Evolutionary conservation across 108 stramenopile genomes (phyloP), one percentile per base, ranked within the genome.

Genomic region (Epithemia pelagica): DNA sequence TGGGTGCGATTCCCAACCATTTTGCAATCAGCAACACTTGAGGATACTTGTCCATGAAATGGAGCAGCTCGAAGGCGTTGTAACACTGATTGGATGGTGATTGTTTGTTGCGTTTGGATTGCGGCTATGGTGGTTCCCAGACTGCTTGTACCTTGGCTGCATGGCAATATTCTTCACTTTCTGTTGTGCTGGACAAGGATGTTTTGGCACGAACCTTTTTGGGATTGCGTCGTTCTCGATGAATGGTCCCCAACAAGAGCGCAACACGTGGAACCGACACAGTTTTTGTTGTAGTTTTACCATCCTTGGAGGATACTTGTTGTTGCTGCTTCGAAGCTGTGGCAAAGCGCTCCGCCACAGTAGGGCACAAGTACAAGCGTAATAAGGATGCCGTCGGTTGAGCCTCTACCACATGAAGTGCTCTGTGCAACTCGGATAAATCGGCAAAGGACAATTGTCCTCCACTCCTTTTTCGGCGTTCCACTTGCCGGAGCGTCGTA

Each of bases 71-170:
- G 74, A 56, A 28, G 73, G 67, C 54, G 28, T 61, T 7, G n/a
- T 28, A 26, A 26, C 22, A 30, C 61, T 5, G 0, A 21, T 26
- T 0, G 33, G 0, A 7, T 0, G 46, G 58, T 2, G 1, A 27
- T 56, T 60, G 58, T 21, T 32, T 52, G 18, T 61, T 74, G 78
- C n/a, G 58, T 66, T 27, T 26, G 0, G 83, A 74, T 33, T 86
- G 91, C 63, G 88, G 84, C 85, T 84, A 86, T 19, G 88, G 55
- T 21, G 56, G 56, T 58, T 58, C 56, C 56, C 56, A 54, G 2
- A 66, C 32, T n/a, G 89, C 87, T 61, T 93, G 89, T 15, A 93
- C 87, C 70, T 87, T 90, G n/a, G 84, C 86, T 0, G 87, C 89
- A n/a, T 75, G 67, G 66, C 92, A 90, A 68, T 79, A 88, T 32